Percentiles rank a stretch among this genome's conserved stretches.
Conservation (phyloP, 2,329 filamentous ascomycete species). For the Chrysoporthe deuterocubensis region DNA sequence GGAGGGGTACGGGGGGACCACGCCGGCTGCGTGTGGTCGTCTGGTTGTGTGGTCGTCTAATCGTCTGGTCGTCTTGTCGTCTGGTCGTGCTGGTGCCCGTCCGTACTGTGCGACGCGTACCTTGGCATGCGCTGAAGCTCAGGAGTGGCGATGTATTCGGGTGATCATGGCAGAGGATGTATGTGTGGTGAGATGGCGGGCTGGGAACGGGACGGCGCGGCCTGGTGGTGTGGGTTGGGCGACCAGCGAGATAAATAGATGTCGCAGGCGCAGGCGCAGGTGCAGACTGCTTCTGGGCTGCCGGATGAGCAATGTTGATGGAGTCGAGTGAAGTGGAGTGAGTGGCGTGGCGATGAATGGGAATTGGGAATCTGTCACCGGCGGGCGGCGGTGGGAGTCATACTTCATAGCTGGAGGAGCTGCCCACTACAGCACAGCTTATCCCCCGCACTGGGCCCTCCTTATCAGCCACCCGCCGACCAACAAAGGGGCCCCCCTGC, state of each 20-base stretch:
- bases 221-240: neutral
- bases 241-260: neutral
- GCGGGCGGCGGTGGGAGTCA: constrained; percentile 1
- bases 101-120: neutral
- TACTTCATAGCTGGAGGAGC: neutral
- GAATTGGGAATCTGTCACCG: neutral
- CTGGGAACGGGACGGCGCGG: too few species aligned
- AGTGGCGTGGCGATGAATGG: constrained; percentile 6
- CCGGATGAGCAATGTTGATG: constrained; percentile 18
- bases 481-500: neutral
- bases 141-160: constrained; percentile 2
- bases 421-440: neutral
- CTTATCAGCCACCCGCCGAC: neutral
- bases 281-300: neutral
- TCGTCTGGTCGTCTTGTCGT: neutral
- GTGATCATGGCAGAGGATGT: constrained; percentile 2
- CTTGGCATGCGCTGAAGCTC: neutral
- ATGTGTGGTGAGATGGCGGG: neutral
- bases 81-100: neutral
- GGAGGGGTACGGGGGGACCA: neutral
- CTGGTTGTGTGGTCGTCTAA: neutral
- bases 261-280: neutral
- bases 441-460: neutral
- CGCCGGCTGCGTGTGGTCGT: neutral
- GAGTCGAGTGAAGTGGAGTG: too few species aligned